Conservation (phyloP, 306 rosid species). For the Oxytropis ochrocephala region DNA sequence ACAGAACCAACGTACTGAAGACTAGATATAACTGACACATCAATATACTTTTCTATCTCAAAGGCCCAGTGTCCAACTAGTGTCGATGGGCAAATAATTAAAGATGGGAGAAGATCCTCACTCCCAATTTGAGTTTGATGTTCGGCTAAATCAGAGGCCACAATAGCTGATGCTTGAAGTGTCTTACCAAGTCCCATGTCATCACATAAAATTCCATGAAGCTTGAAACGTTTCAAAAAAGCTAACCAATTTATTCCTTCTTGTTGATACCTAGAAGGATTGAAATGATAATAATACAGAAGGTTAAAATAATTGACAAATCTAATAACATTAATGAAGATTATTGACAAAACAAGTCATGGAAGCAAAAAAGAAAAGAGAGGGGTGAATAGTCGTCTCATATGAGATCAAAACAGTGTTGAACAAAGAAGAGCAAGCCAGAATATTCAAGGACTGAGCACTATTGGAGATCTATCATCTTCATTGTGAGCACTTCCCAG, state of each 20-base stretch:
- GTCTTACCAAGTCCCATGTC: constrained; percentile 99
- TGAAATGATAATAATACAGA: constrained; percentile 2
- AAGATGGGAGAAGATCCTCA: constrained; percentile 57
- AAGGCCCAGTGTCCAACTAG: constrained; percentile 98
- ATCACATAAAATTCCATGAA: constrained; percentile 99
- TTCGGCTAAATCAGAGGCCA: constrained; percentile 88
- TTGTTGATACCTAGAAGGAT: constrained; percentile 79
- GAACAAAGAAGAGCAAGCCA: not conserved
- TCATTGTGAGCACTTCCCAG: not conserved
- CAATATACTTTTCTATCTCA: constrained; percentile 93
- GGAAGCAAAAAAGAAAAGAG: not conserved
- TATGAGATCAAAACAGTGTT: constrained; percentile 8
- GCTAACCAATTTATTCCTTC: constrained; percentile 99
- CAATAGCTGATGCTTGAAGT: constrained; percentile 92
- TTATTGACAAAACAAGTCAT: not conserved
- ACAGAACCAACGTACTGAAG: constrained; percentile 94
- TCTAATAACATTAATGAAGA: not conserved
- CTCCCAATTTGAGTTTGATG: constrained; percentile 30
- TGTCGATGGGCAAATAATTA: constrained; percentile 95
- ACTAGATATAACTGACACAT: constrained; percentile 64
- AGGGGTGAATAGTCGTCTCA: not conserved
- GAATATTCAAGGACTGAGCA: constrained; percentile 3
- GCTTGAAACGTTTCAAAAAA: constrained; percentile 94
- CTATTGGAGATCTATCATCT: not conserved
- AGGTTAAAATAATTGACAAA: not conserved